Conservation (phyloP, 2,329 filamentous ascomycete species). For the Podosphaera aphanis region DNA sequence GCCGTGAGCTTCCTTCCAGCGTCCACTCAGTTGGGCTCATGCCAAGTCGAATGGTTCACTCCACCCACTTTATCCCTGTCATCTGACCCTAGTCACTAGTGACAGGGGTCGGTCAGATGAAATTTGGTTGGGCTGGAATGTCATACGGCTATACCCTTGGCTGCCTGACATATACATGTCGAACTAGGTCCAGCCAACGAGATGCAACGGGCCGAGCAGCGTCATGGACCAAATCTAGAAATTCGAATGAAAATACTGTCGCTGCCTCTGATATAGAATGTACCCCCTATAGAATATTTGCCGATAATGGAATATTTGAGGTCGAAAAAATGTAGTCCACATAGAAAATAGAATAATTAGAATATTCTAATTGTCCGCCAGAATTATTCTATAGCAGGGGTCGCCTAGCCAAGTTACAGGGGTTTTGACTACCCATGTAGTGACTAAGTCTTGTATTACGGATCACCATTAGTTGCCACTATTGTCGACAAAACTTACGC, state of each 20-base stretch:
- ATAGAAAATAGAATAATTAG: too few relatives aligned
- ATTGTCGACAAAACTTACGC: too few relatives aligned
- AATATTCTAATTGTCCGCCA: too few relatives aligned
- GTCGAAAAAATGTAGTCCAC: too few relatives aligned
- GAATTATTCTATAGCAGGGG: too few relatives aligned
- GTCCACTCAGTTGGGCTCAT: constrained; percentile 8
- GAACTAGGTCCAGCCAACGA: constrained; percentile 2
- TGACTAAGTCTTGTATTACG: too few relatives aligned
- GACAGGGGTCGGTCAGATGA: background rate
- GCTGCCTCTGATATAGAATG: too few relatives aligned
- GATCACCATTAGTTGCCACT: too few relatives aligned
- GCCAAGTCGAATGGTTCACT: constrained; percentile 1
- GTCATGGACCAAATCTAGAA: constrained; percentile 3
- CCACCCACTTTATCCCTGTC: constrained; percentile 3
- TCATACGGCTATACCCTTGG: background rate
- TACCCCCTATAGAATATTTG: too few relatives aligned
- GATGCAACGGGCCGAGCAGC: constrained; percentile 14
- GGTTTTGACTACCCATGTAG: too few relatives aligned
- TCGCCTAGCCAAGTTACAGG: too few relatives aligned
- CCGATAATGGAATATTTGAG: too few relatives aligned
- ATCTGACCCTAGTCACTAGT: background rate
- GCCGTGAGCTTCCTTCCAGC: constrained; percentile 3
- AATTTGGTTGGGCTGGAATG: background rate
- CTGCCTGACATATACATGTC: background rate
- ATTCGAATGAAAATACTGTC: background rate